Evolutionary conservation across 805 yeast genomes (phyloP), one percentile per base, ranked within the genome.

Genomic region (Isabelozyma rhagii): DNA sequence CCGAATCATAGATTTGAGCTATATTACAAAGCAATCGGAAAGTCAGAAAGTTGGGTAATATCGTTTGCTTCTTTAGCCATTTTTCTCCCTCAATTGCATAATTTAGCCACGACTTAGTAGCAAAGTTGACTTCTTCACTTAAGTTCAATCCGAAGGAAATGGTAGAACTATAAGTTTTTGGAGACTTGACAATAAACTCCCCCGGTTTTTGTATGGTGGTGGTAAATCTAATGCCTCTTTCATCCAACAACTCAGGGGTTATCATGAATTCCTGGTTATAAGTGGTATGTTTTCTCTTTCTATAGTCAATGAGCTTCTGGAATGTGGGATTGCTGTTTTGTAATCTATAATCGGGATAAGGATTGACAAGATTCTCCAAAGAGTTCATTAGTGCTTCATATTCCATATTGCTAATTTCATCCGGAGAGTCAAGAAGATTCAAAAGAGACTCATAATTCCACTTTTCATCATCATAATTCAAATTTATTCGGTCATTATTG

Each of bases 121-220:
- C 86, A 68, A 85, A 78, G 48, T 77, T 75, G 3, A 78, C 80
- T 36, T 76, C 72, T 62, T 86, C 88, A 47, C 79, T 75, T 5
- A 84, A 62, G 41, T 75, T 75, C 46, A 81, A 73, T 0, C 90
- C 91, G 13, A 80, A 61, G 0, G 85, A 80, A 3, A 84, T 59
- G 4, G 62, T 66, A 11, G 82, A 62, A 1, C 84, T 69, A 58
- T 80, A 85, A 0, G 80, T 59, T 48, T 74, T 72, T 0, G 92
- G 90, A 54, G 68, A 82, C 49, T 77, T 82, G 50, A 85, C 68
- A 5, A 87, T 66, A 48, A 75, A 73, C 36, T 86, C 87, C 0
- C 89, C 88, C 0, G 85, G 82, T 39, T 70, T 71, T 60, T 86
- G 92, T n/a, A 74, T 60, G 0, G 79, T 66, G 5, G 78, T 74